Evolutionary conservation across 2,329 filamentous ascomycete genomes (phyloP), one percentile per base, ranked within the genome.

Genomic region (Geosmithia putterillii): DNA sequence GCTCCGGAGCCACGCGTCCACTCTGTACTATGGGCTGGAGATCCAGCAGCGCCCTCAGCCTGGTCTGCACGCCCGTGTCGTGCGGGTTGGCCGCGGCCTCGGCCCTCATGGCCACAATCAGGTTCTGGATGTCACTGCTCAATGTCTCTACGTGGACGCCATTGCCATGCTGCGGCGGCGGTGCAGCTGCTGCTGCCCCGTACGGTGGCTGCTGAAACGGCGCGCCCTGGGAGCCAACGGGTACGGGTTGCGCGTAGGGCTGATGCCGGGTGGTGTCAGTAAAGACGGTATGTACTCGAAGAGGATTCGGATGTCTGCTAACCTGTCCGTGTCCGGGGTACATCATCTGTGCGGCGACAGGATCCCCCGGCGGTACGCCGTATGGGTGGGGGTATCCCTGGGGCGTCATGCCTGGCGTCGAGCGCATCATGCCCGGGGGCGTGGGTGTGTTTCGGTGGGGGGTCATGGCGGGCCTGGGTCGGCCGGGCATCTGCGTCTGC

Each of bases 31-130:
- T 79, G 46, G 53, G 55, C 66, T 94, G 86, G 50, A 96, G 74
- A 62, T 92, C 86, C 63, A 89, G 69, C 53, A 95, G 76, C 49
- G 88, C 87, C 65, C 86, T 85, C 57, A 95, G 69, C 64, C 84
- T 86, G 57, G 78, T 81, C 59, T 86, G 82, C 58, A 86, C 73
- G 63, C 79, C 76, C 63, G 72, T 65, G 69, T 95, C 85, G 69
- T 81, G 76, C 47, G 83, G 83, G 59, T 81, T 86, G 51, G 76
- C 76, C 51, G 82, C 80, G 65, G 86, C 83, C 56, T 88, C 82
- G 51, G 73, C 71, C 65, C 82, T 82, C 50, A 83, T 81, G 52
- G 76, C 76, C 55, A 73, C 64, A 59, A 95, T 86, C 53, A 95
- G 71, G 56, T 76, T 79, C 54, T 84, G 79, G 59, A 95, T 81